Conservation (phyloP, 2,329 filamentous ascomycete species). For the Penicillium rolfsii region DNA sequence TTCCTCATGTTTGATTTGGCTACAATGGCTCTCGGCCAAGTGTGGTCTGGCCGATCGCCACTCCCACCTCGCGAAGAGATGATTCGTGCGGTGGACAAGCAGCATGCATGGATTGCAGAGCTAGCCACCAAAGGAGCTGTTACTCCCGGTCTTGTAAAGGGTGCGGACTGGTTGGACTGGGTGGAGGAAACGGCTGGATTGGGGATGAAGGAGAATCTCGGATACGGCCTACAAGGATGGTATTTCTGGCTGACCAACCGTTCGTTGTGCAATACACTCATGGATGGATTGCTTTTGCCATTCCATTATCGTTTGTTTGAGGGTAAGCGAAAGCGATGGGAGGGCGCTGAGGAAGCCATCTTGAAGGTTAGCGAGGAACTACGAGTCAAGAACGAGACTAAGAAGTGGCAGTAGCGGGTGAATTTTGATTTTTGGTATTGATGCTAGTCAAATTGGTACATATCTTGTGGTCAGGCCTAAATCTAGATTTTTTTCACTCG, state of each 20-base stretch:
- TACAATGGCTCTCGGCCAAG: neutral
- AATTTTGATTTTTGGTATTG: neutral
- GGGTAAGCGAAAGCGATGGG: neutral
- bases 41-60: neutral
- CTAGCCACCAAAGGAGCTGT: neutral
- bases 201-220: neutral
- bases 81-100: neutral
- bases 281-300: neutral
- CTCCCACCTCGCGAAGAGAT: neutral
- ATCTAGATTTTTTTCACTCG: neutral
- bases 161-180: neutral
- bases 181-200: neutral
- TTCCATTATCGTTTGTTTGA: neutral
- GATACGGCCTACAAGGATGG: neutral
- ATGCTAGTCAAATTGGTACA: neutral
- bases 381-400: neutral
- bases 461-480: neutral
- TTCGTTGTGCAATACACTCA: neutral
- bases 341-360: neutral
- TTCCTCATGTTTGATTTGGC: neutral
- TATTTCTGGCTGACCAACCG: neutral
- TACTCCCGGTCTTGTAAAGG: neutral
- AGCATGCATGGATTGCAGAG: neutral
- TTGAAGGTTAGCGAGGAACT: neutral
- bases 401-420: neutral